Percentiles rank a stretch among this genome's conserved stretches.
phyloP scores from a whole-genome alignment of 2,329 filamentous ascomycete genomes.

The Allantophomopsis cytisporea region DNA sequence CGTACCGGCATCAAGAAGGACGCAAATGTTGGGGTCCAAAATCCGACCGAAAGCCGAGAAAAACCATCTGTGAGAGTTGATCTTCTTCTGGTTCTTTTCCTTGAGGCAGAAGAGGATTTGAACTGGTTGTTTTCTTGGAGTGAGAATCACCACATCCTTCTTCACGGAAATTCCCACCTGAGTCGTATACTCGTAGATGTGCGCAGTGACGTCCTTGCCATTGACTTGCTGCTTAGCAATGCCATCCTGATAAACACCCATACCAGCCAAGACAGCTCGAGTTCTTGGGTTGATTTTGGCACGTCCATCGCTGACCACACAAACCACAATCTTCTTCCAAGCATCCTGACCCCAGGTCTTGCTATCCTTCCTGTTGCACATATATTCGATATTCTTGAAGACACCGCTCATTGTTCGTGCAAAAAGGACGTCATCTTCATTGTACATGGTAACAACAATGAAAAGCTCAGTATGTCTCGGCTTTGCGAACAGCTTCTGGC shows the following conservation, averaged over 20 bases:
- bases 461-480: slow-evolving; percentile 88
- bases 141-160: slow-evolving; percentile 74
- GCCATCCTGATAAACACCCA: slow-evolving; percentile 96
- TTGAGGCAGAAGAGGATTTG: slow-evolving; percentile 97
- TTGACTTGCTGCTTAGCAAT: slow-evolving; percentile 99
- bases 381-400: slow-evolving; percentile 97
- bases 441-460: slow-evolving; percentile 98
- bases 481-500: slow-evolving; percentile 86
- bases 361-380: slow-evolving; percentile 85
- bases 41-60: slow-evolving; percentile 93
- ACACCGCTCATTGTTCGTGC: slow-evolving; percentile 93
- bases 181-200: slow-evolving; percentile 92
- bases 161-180: slow-evolving; percentile 82
- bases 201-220: slow-evolving; percentile 86
- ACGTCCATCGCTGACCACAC: slow-evolving; percentile 92
- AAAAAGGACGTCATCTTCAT: slow-evolving; percentile 93
- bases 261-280: slow-evolving; percentile 73
- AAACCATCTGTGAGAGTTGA: slow-evolving; percentile 99
- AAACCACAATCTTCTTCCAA: slow-evolving; percentile 99
- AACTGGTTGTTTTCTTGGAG: slow-evolving; percentile 77
- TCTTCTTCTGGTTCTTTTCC: slow-evolving; percentile 99
- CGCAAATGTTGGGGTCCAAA: slow-evolving; percentile 90
- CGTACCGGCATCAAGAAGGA: slow-evolving; percentile 90
- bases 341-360: slow-evolving; percentile 98
- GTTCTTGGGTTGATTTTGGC: slow-evolving; percentile 93